Base-by-base conservation (phyloP, 2,329 filamentous ascomycete genomes). In the Didymella keratinophila region DNA sequence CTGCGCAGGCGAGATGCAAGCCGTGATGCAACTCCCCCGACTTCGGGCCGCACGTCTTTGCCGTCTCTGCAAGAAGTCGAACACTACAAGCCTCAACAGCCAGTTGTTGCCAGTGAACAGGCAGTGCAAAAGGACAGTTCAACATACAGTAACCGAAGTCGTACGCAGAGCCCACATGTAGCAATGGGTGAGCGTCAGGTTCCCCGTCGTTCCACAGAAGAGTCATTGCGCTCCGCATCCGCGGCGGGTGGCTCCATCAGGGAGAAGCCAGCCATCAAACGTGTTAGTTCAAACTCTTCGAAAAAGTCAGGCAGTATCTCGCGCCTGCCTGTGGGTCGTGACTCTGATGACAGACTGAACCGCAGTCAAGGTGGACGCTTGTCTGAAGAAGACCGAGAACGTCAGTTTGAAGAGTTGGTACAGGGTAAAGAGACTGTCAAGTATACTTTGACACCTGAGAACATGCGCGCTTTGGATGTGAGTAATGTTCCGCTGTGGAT, bases 381-480 rank as follows among this genome's bases (percentile, higher is more conserved):
- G 69, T 77, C 76, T 11, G 73, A 77, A 47, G 76, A 78, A 58
- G 75, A 76, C 55, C 69, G 74, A 14, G 66, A 72, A 52, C 74
- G 76, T 12, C 79, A 83, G 59, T 83, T 83, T 63, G 81, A 83
- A 52, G 75, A 77, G 39, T 74, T 82, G 39, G 76, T 83, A 41
- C 78, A 80, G 64, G 73, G 78, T 18, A 74, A 78, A 43, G 81
- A 82, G 27, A 82, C 80, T 5, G 78, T 82, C 21, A 82, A 83
- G 65, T 82, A 80, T 67, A 82, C 81, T 7, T 69, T 83, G 52
- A 82, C 81, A 12, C 81, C 81, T 21, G 76, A 81, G 53, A 77
- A 70, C 45, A 78, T 82, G 66, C 77, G 80, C 41, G 80, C 79
- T 52, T 61, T 74, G 18, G 75, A 79, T 54, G 80, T 80, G 68